phyloP scores from a whole-genome alignment of 2,329 filamentous ascomycete species.

The Fusarium humuli region DNA sequence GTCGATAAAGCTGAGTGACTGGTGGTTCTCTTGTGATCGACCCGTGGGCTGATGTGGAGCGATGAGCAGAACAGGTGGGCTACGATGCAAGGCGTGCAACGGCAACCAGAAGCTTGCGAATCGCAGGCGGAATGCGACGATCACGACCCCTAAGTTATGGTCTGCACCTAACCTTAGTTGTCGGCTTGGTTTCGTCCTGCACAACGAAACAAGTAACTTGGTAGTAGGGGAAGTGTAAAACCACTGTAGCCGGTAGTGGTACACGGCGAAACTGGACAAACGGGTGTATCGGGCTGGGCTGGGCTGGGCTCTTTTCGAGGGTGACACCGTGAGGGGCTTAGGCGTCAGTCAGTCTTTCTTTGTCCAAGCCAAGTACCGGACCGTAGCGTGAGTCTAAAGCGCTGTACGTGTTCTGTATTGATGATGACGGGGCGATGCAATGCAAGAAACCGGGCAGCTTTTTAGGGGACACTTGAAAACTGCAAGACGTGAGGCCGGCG shows the following conservation, averaged over 20 bases:
- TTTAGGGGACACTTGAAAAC: conserved; percentile 15
- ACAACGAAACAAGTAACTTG: conserved; percentile 36
- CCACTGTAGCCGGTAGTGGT: conserved; percentile 11
- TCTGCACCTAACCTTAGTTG: conserved; percentile 31
- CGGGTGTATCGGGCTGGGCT: conserved; percentile 26
- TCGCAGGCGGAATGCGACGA: conserved; percentile 42
- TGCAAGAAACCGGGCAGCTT: conserved; percentile 35
- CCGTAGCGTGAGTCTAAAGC: conserved; percentile 2
- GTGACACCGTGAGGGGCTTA: conserved; percentile 44
- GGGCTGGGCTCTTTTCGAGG: conserved; percentile 9
- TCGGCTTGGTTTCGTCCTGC: conserved; percentile 17
- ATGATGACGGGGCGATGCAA: conserved; percentile 32
- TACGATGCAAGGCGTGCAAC: conserved; percentile 28
- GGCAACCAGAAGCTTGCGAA: conserved; percentile 33
- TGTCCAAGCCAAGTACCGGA: conserved; percentile 19
- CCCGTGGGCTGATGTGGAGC: conserved; percentile 48
- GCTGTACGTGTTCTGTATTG: conserved; percentile 19
- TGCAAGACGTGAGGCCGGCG: conserved; percentile 23
- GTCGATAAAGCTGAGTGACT: conserved; percentile 38
- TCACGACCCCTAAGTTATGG: conserved; percentile 43
- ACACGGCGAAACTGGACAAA: conserved; percentile 29
- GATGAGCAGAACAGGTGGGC: conserved; percentile 41
- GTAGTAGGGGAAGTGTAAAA: conserved; percentile 26
- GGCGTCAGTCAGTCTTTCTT: conserved; percentile 26
- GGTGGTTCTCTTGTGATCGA: conserved; percentile 43